Percentiles rank a stretch among this genome's conserved stretches.
Evolutionary conservation across 179 eudicot genomes (phyloP).

Genomic region (Silene noctiflora): DNA sequence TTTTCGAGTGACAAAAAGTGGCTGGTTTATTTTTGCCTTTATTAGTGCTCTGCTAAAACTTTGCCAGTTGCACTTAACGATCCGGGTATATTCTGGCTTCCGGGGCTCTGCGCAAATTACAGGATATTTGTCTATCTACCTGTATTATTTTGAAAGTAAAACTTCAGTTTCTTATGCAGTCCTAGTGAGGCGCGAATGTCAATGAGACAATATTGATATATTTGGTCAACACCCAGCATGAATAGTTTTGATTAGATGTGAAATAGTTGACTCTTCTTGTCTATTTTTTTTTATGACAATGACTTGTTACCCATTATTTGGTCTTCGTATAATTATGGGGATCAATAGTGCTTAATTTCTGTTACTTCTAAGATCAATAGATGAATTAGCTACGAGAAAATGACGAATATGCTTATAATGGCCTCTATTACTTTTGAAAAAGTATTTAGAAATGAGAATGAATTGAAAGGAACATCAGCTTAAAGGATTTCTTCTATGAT

Average conservation of each 20-base stretch:
- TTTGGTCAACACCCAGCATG: not conserved
- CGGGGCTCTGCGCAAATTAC: not conserved
- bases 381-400: not conserved
- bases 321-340: not conserved
- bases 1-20: slow-evolving; percentile 1
- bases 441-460: not conserved
- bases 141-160: not conserved
- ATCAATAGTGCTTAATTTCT: not conserved
- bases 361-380: not conserved
- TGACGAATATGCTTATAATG: not conserved
- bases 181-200: slow-evolving; percentile 3
- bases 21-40: slow-evolving; percentile 12
- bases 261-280: not conserved
- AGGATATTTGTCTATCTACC: not conserved
- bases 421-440: not conserved
- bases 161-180: not conserved
- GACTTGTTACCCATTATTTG: not conserved
- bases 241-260: slow-evolving; percentile 1
- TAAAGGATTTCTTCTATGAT: too few species aligned
- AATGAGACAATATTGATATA: not conserved
- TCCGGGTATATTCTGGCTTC: not conserved
- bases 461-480: not conserved
- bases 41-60: slow-evolving; percentile 10
- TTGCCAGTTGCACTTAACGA: not conserved
- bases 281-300: not conserved